Base-by-base conservation (phyloP, 257 asterid genomes). In the Orobanche coerulescens region DNA sequence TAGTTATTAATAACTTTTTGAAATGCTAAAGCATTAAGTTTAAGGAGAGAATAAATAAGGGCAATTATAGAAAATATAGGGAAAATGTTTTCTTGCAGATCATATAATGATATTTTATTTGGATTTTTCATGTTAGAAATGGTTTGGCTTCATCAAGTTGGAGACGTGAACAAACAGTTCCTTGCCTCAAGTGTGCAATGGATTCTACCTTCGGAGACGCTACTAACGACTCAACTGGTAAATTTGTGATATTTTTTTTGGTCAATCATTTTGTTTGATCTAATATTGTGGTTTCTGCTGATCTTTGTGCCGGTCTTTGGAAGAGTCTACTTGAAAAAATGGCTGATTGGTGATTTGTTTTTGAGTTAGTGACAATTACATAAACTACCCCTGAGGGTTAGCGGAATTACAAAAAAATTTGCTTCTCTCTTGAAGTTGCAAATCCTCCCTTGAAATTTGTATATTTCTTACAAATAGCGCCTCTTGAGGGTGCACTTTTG, bases 191-290 rank as follows among this genome's bases (percentile, higher is more conserved):
- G 70, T 86, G 90, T 70, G 83, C 96, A 11, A 81, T 85, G 90
- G 96, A 86, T 73, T 92, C 96, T 62, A 82, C 96, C 68, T 88
- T 64, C 69, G 86, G 94, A 34, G 87, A 83, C 78, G 56, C 79
- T 62, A 58, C 73, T 37, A 79, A 79, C 71, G 86, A 73, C 58
- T 78, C 95, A 53, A 71, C 80, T 51, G 91, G 98, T 88, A 86
- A 73, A 15, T 28, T 42, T 57, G 6, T 47, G 42, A 3, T 49
- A 12, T 11, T 64, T 61, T 20, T 8, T 58, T 46, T 67, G 59
- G 19, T 22, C n/a, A 9, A 12, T 24, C 14, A 7, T 40, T n/a
- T 15, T 44, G 23, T 61, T 25, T 23, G 25, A 49, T 39, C 2
- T 19, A 58, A 19, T 15, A 53, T n/a, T 11, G 3, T 23, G 5